Percentiles rank a stretch among this genome's conserved stretches.
Conservation (phyloP, 2,329 filamentous ascomycete species). For the Ophiosphaerella narmari region DNA sequence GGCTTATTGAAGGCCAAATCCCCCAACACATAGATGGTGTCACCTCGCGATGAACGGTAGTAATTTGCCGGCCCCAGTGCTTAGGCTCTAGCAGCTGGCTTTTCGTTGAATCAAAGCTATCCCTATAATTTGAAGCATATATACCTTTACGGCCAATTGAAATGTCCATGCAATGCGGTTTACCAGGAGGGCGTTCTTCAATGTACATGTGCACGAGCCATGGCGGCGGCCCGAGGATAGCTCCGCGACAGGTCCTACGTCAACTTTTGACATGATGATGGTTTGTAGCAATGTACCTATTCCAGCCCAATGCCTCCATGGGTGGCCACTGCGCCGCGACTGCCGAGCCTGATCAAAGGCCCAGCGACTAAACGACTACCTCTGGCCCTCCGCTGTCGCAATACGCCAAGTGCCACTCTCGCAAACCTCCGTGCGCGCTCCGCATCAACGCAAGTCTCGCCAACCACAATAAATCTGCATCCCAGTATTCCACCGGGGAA, state of each 20-base stretch:
- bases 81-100: constrained; percentile 21
- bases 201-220: constrained; percentile 16
- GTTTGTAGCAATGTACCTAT: constrained; percentile 30
- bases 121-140: constrained; percentile 3
- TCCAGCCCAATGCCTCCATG: constrained; percentile 50
- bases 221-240: constrained; percentile 25
- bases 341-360: constrained; percentile 28
- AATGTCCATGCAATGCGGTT: background rate
- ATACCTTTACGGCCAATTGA: background rate
- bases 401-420: constrained; percentile 23
- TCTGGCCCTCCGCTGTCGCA: constrained; percentile 29
- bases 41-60: constrained; percentile 33
- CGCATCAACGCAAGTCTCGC: constrained; percentile 53
- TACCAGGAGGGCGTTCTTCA: background rate
- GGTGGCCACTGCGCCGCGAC: constrained; percentile 43
- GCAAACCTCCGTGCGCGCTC: constrained; percentile 33
- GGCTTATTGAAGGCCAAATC: constrained; percentile 33
- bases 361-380: constrained; percentile 33
- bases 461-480: constrained; percentile 59
- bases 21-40: constrained; percentile 31
- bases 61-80: constrained; percentile 34
- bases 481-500: constrained; percentile 58
- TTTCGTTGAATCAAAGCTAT: constrained; percentile 31
- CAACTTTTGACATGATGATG: constrained; percentile 24
- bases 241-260: constrained; percentile 25